Evolutionary conservation across 768 basidiomycete species (phyloP).

Genomic region (Tylopilus subfusipes): DNA sequence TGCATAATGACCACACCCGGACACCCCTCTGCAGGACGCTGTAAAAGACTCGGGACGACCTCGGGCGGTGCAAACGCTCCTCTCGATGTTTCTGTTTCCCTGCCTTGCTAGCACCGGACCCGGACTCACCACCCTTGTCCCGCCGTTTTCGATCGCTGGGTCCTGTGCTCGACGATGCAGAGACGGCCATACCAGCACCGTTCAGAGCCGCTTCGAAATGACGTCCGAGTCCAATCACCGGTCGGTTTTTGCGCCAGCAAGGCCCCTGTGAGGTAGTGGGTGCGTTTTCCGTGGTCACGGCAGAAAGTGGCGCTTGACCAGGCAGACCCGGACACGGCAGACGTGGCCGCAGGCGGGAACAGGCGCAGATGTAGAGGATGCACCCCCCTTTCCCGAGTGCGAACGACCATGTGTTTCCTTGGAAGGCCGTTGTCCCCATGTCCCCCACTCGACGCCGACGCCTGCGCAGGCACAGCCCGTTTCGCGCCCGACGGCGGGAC

Average conservation of each 20-base stretch:
- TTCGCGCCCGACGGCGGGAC: too few relatives aligned
- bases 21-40: slow-evolving; percentile 18
- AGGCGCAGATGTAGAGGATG: neutral
- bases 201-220: slow-evolving; percentile 73
- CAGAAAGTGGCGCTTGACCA: too few relatives aligned
- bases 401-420: slow-evolving; percentile 18
- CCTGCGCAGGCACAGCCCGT: slow-evolving; percentile 13
- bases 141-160: slow-evolving; percentile 30
- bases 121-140: neutral
- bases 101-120: neutral
- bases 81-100: slow-evolving; percentile 21
- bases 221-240: slow-evolving; percentile 59
- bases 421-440: slow-evolving; percentile 11
- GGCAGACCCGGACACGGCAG: neutral
- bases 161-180: slow-evolving; percentile 1
- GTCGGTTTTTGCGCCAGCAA: slow-evolving; percentile 44
- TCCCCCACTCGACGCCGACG: neutral
- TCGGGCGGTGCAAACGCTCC: neutral
- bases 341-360: too few relatives aligned
- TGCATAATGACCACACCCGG: slow-evolving; percentile 10
- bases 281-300: slow-evolving; percentile 2
- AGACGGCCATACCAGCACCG: slow-evolving; percentile 51
- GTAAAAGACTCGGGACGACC: slow-evolving; percentile 22
- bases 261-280: too few relatives aligned
- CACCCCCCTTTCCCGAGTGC: slow-evolving; percentile 10